phyloP scores from a whole-genome alignment of 768 basidiomycete genomes.

The Fibroporia radiculosa region DNA sequence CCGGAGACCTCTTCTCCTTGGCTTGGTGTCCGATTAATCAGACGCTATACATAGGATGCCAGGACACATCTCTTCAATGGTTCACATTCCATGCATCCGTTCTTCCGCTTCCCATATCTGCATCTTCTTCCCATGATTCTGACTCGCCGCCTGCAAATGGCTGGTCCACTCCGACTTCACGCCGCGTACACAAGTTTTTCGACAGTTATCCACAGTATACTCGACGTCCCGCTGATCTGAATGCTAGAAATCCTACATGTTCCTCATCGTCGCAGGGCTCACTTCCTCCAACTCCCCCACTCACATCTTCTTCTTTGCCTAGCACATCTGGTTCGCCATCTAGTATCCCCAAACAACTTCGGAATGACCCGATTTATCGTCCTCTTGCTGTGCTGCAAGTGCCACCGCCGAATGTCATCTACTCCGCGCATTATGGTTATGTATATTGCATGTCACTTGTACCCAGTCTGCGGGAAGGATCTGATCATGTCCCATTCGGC shows the following conservation, averaged over 20 bases:
- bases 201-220: slow-evolving; percentile 78
- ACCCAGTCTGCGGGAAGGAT: slow-evolving; percentile 32
- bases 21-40: slow-evolving; percentile 64
- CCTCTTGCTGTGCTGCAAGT: slow-evolving; percentile 44
- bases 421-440: slow-evolving; percentile 93
- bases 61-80: slow-evolving; percentile 93
- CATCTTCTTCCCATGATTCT: slow-evolving; percentile 5
- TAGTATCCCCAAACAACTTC: slow-evolving; percentile 2
- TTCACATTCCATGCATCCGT: slow-evolving; percentile 40
- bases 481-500: slow-evolving; percentile 21
- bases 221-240: slow-evolving; percentile 58
- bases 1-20: slow-evolving; percentile 85
- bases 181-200: slow-evolving; percentile 81
- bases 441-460: slow-evolving; percentile 73
- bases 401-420: slow-evolving; percentile 62
- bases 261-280: slow-evolving; percentile 25
- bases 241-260: slow-evolving; percentile 47
- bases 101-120: slow-evolving; percentile 7
- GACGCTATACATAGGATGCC: slow-evolving; percentile 81
- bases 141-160: slow-evolving; percentile 17
- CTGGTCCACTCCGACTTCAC: slow-evolving; percentile 25
- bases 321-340: slow-evolving; percentile 2
- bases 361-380: slow-evolving; percentile 2
- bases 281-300: slow-evolving; percentile 6
- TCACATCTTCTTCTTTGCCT: slow-evolving; percentile 2